phyloP scores from a whole-genome alignment of 1,139 yeast genomes.

The Diutina siamensis region DNA sequence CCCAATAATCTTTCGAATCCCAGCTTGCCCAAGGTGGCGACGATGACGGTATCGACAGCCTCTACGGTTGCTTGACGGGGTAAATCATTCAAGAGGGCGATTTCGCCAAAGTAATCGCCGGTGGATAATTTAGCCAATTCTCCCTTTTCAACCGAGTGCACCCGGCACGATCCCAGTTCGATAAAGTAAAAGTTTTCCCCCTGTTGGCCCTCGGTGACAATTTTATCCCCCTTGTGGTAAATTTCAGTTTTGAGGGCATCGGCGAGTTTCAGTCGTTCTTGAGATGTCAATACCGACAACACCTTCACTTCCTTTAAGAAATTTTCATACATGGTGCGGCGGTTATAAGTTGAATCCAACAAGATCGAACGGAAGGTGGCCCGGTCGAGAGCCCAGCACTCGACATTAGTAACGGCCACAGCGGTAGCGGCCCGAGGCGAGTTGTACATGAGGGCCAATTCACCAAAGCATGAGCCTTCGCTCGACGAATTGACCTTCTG shows the following conservation, averaged over 20 bases:
- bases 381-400: slow-evolving; percentile 85
- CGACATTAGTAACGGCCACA: slow-evolving; percentile 54
- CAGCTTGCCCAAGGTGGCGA: slow-evolving; percentile 81
- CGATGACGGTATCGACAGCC: slow-evolving; percentile 67
- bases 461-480: slow-evolving; percentile 90
- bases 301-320: slow-evolving; percentile 83
- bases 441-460: slow-evolving; percentile 92
- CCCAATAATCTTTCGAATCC: slow-evolving; percentile 93
- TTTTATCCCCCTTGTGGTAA: slow-evolving; percentile 60
- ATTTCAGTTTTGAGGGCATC: slow-evolving; percentile 82
- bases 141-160: slow-evolving; percentile 35
- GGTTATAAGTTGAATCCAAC: slow-evolving; percentile 80
- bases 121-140: slow-evolving; percentile 43
- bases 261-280: slow-evolving; percentile 85
- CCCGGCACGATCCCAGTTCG: slow-evolving; percentile 79
- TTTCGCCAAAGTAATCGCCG: slow-evolving; percentile 95
- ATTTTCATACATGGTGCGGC: slow-evolving; percentile 83
- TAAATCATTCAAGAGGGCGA: slow-evolving; percentile 79
- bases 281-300: slow-evolving; percentile 56
- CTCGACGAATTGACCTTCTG: slow-evolving; percentile 62
- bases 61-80: slow-evolving; percentile 93
- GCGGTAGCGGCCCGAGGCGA: slow-evolving; percentile 98
- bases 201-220: slow-evolving; percentile 78
- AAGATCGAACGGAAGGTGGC: slow-evolving; percentile 85
- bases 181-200: slow-evolving; percentile 90